phyloP scores from a whole-genome alignment of 495 filamentous ascomycete genomes.

The Saxophila tyrrhenica region DNA sequence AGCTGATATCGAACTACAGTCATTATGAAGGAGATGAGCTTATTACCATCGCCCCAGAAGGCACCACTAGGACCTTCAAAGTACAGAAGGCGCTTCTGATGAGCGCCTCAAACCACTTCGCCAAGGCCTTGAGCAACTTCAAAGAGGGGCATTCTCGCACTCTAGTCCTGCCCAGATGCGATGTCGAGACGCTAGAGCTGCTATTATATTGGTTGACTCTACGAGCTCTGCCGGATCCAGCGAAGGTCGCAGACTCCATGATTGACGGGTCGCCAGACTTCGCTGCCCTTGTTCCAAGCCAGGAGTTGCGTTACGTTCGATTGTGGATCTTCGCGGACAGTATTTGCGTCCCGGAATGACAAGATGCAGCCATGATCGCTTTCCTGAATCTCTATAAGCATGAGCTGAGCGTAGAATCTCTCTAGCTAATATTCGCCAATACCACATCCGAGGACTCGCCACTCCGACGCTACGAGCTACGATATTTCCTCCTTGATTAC shows the following conservation, averaged over 20 bases:
- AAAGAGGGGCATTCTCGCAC: not conserved
- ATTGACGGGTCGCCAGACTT: not conserved
- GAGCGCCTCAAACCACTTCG: not conserved
- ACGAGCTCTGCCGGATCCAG: not conserved
- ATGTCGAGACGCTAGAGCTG: not conserved
- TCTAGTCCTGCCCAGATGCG: not conserved
- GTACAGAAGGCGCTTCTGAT: not conserved
- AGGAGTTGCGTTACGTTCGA: not conserved
- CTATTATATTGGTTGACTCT: not conserved
- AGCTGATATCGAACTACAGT: too few species aligned
- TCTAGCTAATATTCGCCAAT: not conserved
- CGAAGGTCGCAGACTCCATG: not conserved
- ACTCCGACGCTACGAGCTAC: not conserved
- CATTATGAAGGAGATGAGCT: not conserved
- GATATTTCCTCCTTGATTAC: not conserved
- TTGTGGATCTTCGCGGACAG: not conserved
- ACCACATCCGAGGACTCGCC: not conserved
- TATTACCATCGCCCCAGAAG: not conserved
- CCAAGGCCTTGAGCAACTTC: not conserved
- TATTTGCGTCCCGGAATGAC: not conserved
- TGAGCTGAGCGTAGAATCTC: not conserved
- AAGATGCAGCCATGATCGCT: not conserved
- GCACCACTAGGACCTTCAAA: not conserved
- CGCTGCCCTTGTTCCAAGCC: not conserved
- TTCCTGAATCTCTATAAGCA: not conserved